phyloP scores from a whole-genome alignment of 2,329 filamentous ascomycete genomes.

The Fusarium foetens region DNA sequence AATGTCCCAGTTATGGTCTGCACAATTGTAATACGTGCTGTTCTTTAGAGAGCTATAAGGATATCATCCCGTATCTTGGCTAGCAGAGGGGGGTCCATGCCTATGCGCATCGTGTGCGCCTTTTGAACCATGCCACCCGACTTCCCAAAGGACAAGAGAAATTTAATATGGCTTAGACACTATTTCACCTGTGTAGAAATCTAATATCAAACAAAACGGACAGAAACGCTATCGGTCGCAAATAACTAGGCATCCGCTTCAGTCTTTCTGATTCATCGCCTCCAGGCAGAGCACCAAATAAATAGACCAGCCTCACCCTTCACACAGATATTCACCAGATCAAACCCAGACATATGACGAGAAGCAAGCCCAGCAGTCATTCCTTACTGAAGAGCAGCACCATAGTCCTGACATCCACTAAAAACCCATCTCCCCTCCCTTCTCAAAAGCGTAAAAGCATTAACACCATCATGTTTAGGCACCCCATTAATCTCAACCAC shows the following conservation, averaged over 20 bases:
- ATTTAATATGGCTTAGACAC: accelerated
- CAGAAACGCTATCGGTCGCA: not conserved
- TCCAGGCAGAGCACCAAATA: not conserved
- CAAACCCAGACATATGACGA: too few relatives aligned
- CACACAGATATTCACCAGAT: not conserved
- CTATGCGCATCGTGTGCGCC: too few relatives aligned
- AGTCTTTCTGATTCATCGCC: accelerated
- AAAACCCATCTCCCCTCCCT: constrained; percentile 1
- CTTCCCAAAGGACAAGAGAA: accelerated
- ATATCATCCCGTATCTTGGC: accelerated
- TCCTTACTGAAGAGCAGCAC: not conserved
- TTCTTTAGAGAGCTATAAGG: not conserved
- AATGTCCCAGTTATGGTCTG: accelerated
- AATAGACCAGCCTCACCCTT: not conserved
- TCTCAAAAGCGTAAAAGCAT: constrained; percentile 5
- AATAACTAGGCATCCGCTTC: not conserved
- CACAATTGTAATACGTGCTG: not conserved
- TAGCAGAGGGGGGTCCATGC: not conserved
- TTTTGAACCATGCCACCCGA: accelerated
- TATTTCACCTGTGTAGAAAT: accelerated
- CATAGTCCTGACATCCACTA: constrained; percentile 15
- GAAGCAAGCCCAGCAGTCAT: not conserved
- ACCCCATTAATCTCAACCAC: constrained; percentile 17
- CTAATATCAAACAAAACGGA: not conserved
- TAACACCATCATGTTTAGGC: not conserved